Evolutionary conservation across 2,329 filamentous ascomycete genomes (phyloP).

Genomic region (Tolypocladium pustulatum): DNA sequence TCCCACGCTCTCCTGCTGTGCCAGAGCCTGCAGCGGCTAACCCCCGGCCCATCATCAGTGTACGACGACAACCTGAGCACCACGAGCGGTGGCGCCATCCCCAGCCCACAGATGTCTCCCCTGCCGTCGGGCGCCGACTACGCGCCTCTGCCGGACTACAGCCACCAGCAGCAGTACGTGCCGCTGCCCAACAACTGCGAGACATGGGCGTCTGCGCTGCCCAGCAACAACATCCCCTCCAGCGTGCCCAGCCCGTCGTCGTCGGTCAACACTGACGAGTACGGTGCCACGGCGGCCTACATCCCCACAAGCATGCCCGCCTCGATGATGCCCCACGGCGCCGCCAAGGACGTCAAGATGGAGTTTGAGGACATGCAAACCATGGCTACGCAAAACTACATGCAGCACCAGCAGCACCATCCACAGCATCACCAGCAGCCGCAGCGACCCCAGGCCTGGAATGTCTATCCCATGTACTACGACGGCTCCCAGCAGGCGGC

Average conservation of each 20-base stretch:
- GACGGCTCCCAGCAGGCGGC: conserved; percentile 4
- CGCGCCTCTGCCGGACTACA: conserved; percentile 29
- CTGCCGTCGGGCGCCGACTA: conserved; percentile 33
- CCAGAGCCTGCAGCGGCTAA: conserved; percentile 7
- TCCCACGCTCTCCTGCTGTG: conserved; percentile 1
- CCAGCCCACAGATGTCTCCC: conserved; percentile 33
- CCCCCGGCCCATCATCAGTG: conserved; percentile 20
- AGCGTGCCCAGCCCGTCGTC: conserved; percentile 43
- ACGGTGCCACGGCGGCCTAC: conserved; percentile 27
- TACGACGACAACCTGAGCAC: conserved; percentile 31
- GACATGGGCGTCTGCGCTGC: conserved; percentile 32
- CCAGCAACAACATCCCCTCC: conserved; percentile 31
- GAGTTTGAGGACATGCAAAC: conserved; percentile 27
- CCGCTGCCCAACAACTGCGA: conserved; percentile 31
- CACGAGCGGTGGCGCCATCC: conserved; percentile 23
- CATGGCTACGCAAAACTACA: conserved; percentile 11
- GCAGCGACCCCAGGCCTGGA: conserved; percentile 18
- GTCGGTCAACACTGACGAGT: conserved; percentile 36
- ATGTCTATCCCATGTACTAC: conserved; percentile 24
- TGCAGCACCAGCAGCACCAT: conserved; percentile 15
- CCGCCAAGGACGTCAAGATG: conserved; percentile 26
- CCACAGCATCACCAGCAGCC: conserved; percentile 14
- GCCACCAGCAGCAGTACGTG: conserved; percentile 24
- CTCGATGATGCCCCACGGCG: conserved; percentile 26
- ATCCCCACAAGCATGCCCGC: conserved; percentile 38